Percentiles rank a stretch among this genome's conserved stretches.
Evolutionary conservation across 108 stramenopile genomes (phyloP).

Genomic region (Pseudonitzschia delicatissima): DNA sequence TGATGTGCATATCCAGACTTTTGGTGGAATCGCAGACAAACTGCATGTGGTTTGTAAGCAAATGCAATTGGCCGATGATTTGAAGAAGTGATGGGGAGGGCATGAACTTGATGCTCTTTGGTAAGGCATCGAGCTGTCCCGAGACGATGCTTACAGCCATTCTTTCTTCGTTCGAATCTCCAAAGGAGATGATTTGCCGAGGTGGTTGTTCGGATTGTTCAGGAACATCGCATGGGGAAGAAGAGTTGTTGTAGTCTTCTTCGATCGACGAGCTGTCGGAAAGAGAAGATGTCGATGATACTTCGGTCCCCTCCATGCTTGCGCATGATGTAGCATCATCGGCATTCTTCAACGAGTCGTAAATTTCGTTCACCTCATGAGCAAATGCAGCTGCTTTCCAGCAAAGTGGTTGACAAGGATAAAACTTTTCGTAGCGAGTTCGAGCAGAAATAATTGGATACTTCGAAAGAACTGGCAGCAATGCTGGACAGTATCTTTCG

Average conservation of each 20-base stretch:
- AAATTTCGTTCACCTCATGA: slow-evolving; percentile 88
- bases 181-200: slow-evolving; percentile 82
- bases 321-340: slow-evolving; percentile 48
- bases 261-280: slow-evolving; percentile 6
- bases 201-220: slow-evolving; percentile 14
- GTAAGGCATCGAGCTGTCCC: slow-evolving; percentile 61
- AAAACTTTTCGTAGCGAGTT: slow-evolving; percentile 83
- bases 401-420: slow-evolving; percentile 85
- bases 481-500: slow-evolving; percentile 66
- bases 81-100: slow-evolving; percentile 62
- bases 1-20: slow-evolving; percentile 78
- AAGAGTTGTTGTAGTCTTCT: neutral
- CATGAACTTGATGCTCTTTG: slow-evolving; percentile 85
- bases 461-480: slow-evolving; percentile 67
- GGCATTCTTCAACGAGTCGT: slow-evolving; percentile 38
- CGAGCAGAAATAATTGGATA: slow-evolving; percentile 81
- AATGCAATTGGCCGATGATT: slow-evolving; percentile 77
- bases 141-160: slow-evolving; percentile 87
- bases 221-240: neutral
- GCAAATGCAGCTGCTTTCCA: slow-evolving; percentile 95
- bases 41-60: slow-evolving; percentile 81
- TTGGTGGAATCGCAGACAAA: slow-evolving; percentile 54
- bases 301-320: slow-evolving; percentile 58
- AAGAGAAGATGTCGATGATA: slow-evolving; percentile 44
- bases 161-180: slow-evolving; percentile 84